Conservation (phyloP, 345 rosid species). For the Aegle marmelos region DNA sequence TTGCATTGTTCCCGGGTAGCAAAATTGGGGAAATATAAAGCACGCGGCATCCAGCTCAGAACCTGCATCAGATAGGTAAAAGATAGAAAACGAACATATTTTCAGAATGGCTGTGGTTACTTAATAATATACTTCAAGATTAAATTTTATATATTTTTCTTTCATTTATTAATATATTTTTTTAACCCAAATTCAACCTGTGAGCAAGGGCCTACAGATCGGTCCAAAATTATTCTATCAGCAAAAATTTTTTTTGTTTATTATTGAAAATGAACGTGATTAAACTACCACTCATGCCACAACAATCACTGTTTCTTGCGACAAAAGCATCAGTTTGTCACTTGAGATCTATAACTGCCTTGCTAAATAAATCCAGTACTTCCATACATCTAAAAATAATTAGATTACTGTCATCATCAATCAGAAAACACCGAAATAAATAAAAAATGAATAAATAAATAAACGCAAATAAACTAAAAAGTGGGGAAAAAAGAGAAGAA, state of each 20-base stretch:
- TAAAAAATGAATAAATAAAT: neutral
- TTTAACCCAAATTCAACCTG: neutral
- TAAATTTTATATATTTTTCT: neutral
- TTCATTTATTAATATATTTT: neutral
- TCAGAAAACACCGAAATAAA: neutral
- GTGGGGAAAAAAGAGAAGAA: too few species aligned
- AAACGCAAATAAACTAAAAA: too few species aligned
- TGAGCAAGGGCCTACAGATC: neutral
- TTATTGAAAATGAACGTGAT: neutral
- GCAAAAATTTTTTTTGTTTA: neutral
- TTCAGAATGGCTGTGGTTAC: neutral
- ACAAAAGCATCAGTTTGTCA: neutral
- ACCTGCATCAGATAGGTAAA: slow-evolving; percentile 32
- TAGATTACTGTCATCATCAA: neutral
- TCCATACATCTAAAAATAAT: neutral
- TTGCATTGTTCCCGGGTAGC: slow-evolving; percentile 58
- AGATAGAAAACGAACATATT: neutral
- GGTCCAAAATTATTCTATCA: neutral
- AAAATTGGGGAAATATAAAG: slow-evolving; percentile 55
- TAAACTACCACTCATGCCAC: neutral
- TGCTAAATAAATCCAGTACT: neutral
- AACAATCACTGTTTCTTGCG: neutral
- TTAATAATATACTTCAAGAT: too few species aligned
- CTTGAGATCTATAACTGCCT: neutral
- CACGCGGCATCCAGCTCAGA: slow-evolving; percentile 72